Evolutionary conservation across 495 filamentous ascomycete genomes (phyloP).

Genomic region (Tuber borchii): DNA sequence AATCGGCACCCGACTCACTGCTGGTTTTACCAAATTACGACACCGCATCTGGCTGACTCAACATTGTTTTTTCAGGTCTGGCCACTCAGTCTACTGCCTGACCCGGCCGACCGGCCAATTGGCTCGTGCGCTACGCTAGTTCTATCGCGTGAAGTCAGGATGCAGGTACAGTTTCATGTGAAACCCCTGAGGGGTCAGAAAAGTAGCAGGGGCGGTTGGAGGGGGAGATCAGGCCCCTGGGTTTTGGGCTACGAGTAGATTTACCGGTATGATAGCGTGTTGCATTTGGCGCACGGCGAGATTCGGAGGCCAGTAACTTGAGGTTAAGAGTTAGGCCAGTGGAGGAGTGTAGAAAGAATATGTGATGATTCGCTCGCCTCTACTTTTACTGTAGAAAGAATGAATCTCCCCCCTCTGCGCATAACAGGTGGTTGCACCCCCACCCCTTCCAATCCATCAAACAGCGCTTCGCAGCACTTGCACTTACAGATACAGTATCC

Average conservation of each 20-base stretch:
- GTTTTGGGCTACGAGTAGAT: background rate
- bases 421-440: background rate
- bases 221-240: background rate
- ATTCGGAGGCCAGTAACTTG: no score
- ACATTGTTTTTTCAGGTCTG: background rate
- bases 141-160: background rate
- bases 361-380: background rate
- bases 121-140: background rate
- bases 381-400: background rate
- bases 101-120: background rate
- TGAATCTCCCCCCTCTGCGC: background rate
- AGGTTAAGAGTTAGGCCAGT: background rate
- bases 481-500: background rate
- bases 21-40: background rate
- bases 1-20: background rate
- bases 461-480: background rate
- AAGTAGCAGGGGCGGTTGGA: background rate
- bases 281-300: background rate
- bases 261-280: background rate
- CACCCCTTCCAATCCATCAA: background rate
- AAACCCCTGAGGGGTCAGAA: background rate
- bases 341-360: background rate
- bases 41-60: background rate
- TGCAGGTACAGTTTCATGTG: slow-evolving; percentile 5
- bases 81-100: background rate